Conservation (phyloP, 2,329 filamentous ascomycete species). For the Huntiella decipiens region DNA sequence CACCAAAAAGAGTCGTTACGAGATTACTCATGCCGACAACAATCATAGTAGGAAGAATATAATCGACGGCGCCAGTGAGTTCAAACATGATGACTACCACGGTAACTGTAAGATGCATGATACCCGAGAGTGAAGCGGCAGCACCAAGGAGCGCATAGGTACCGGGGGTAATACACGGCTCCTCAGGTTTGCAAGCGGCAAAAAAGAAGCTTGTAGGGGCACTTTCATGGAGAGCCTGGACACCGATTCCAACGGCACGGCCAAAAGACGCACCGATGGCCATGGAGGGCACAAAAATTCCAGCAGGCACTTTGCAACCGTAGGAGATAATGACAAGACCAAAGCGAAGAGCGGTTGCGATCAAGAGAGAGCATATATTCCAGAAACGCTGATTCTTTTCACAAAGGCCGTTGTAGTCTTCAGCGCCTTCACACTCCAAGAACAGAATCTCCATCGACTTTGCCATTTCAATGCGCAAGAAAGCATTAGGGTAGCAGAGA, state of each 20-base stretch:
- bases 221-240: constrained; percentile 71
- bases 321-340: constrained; percentile 89
- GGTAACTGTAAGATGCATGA: constrained; percentile 95
- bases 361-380: constrained; percentile 58
- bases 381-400: constrained; percentile 54
- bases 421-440: constrained; percentile 71
- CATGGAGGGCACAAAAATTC: constrained; percentile 97
- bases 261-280: constrained; percentile 90
- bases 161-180: constrained; percentile 89
- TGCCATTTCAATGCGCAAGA: constrained; percentile 93
- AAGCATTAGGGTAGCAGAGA: constrained; percentile 93
- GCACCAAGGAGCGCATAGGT: constrained; percentile 94
- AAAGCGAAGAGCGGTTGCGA: constrained; percentile 64
- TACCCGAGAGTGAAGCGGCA: constrained; percentile 75
- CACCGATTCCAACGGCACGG: constrained; percentile 80
- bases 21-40: constrained; percentile 94
- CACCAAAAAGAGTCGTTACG: constrained; percentile 62
- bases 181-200: constrained; percentile 69
- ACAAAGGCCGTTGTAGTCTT: constrained; percentile 82
- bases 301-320: constrained; percentile 91
- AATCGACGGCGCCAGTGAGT: constrained; percentile 87
- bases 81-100: constrained; percentile 99
- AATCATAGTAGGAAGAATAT: constrained; percentile 97
- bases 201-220: constrained; percentile 75
- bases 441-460: constrained; percentile 99